Conservation (phyloP, 331 rosid species). For the Malus hybrid region DNA sequence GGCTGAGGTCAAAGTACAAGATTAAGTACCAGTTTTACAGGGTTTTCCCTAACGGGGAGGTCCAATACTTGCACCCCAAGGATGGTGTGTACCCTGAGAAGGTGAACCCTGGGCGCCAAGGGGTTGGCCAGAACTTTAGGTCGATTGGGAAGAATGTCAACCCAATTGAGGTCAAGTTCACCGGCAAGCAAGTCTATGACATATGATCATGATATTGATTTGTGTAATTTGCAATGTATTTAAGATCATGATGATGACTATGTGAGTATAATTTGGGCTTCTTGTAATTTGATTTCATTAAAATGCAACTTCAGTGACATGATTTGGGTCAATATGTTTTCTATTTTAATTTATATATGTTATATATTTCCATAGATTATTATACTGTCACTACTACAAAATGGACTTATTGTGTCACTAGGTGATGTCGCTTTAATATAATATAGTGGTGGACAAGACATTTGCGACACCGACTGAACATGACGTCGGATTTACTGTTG, state of each 20-base stretch:
- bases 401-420: too few relatives aligned
- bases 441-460: too few relatives aligned
- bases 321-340: background rate
- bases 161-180: slow-evolving; percentile 95
- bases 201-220: slow-evolving; percentile 25
- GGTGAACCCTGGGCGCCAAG: slow-evolving; percentile 88
- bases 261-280: slow-evolving; percentile 10
- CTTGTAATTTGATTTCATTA: background rate
- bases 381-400: background rate
- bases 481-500: too few relatives aligned
- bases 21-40: slow-evolving; percentile 93
- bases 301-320: background rate
- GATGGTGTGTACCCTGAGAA: slow-evolving; percentile 98
- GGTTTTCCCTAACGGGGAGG: slow-evolving; percentile 96
- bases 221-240: slow-evolving; percentile 1
- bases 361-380: background rate
- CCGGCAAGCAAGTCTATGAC: slow-evolving; percentile 84
- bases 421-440: too few relatives aligned
- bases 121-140: slow-evolving; percentile 78
- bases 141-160: slow-evolving; percentile 85
- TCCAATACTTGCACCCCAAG: slow-evolving; percentile 91
- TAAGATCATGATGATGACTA: background rate
- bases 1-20: slow-evolving; percentile 93
- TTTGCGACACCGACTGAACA: too few relatives aligned
- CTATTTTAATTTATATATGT: background rate